A percentile compares a stretch with the other conserved stretches of the same genome.
Conservation (phyloP, 257 asterid species). For the Salvia rosmarinus region DNA sequence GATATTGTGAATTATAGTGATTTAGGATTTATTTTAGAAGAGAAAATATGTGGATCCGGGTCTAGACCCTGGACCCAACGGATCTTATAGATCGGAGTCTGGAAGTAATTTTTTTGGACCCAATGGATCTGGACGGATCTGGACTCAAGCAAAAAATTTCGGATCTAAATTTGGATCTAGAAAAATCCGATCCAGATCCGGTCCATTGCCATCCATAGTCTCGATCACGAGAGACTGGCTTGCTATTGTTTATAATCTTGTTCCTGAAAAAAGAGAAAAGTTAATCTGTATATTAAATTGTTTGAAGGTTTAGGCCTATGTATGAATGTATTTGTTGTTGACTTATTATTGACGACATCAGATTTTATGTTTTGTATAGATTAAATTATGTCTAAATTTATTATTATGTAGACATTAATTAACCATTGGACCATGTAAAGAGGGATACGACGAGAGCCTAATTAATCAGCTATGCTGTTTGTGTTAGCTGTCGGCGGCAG, state of each 20-base stretch:
- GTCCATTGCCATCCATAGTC: too few species aligned
- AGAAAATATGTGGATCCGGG: too few species aligned
- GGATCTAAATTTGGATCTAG: too few species aligned
- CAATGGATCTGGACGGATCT: too few species aligned
- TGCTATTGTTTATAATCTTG: background rate
- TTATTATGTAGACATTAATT: background rate
- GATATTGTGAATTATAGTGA: too few species aligned
- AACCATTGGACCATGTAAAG: slow-evolving; percentile 10
- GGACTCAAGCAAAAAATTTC: too few species aligned
- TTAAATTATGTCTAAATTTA: too few species aligned
- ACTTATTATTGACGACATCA: background rate
- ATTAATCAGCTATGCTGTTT: background rate
- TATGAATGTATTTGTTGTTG: background rate
- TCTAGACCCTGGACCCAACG: too few species aligned
- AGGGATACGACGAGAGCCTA: background rate
- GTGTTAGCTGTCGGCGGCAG: slow-evolving; percentile 1
- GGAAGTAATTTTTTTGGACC: too few species aligned
- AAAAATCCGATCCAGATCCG: too few species aligned
- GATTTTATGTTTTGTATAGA: background rate
- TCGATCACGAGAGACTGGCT: background rate
- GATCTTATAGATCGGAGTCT: too few species aligned
- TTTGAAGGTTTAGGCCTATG: background rate
- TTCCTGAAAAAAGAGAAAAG: background rate
- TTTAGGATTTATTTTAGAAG: too few species aligned
- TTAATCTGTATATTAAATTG: background rate